A percentile compares a stretch with the other conserved stretches of the same genome.
Conservation (phyloP, 306 rosid genomes). For the Ormosia semicastrata region DNA sequence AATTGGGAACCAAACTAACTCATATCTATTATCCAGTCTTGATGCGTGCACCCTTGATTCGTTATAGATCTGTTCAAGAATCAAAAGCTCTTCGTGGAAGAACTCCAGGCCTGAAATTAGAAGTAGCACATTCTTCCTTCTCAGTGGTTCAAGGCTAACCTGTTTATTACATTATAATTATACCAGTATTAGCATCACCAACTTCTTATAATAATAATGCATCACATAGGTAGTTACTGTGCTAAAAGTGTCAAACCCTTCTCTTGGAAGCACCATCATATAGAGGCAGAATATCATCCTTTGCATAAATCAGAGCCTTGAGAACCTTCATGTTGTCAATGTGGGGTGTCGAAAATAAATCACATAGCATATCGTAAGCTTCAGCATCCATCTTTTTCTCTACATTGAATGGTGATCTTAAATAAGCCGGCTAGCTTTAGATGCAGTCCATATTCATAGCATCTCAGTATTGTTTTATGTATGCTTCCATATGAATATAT, state of each 20-base stretch:
- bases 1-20: constrained; percentile 63
- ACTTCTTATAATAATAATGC: not conserved
- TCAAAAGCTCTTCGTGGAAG: constrained; percentile 50
- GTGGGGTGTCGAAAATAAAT: constrained; percentile 41
- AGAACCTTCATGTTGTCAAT: constrained; percentile 63
- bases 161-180: constrained; percentile 35
- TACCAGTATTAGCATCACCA: constrained; percentile 6
- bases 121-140: constrained; percentile 64
- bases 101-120: constrained; percentile 58
- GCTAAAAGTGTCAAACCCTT: constrained; percentile 48
- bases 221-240: not conserved
- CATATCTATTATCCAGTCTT: constrained; percentile 42
- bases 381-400: constrained; percentile 51
- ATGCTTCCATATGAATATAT: not conserved
- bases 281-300: constrained; percentile 55
- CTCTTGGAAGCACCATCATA: constrained; percentile 52
- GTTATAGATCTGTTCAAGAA: constrained; percentile 63
- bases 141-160: constrained; percentile 59
- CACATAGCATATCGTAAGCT: constrained; percentile 40
- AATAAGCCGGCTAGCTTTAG: not conserved
- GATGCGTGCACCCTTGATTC: constrained; percentile 50
- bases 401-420: constrained; percentile 25
- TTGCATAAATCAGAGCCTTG: constrained; percentile 52
- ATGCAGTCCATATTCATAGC: not conserved
- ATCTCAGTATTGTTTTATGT: not conserved